A percentile compares a stretch with the other conserved stretches of the same genome.
Conservation (phyloP, 345 rosid genomes). For the Raphanus raphanistrum region DNA sequence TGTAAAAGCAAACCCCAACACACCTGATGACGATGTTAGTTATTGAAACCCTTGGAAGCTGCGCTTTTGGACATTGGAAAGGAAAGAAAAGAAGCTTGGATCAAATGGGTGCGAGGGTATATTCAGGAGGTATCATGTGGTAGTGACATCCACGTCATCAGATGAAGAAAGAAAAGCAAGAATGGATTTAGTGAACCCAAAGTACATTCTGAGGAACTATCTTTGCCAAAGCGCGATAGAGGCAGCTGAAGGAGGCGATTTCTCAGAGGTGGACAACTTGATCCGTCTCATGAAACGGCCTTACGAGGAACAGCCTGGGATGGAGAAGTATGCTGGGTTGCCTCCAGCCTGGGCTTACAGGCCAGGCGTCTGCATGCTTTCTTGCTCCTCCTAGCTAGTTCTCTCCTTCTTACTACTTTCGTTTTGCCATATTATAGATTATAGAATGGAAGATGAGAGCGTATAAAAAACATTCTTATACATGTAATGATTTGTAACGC, state of each 20-base stretch:
- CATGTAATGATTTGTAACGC: slow-evolving; percentile 24
- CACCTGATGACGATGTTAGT: slow-evolving; percentile 52
- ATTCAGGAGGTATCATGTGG: slow-evolving; percentile 74
- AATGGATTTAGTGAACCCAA: slow-evolving; percentile 91
- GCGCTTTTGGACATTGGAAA: slow-evolving; percentile 89
- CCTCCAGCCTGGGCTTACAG: slow-evolving; percentile 99
- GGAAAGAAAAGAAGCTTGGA: slow-evolving; percentile 97
- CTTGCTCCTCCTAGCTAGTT: slow-evolving; percentile 85
- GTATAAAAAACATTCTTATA: slow-evolving; percentile 1
- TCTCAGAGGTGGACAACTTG: slow-evolving; percentile 70
- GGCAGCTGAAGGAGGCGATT: slow-evolving; percentile 87
- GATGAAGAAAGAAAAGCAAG: slow-evolving; percentile 78
- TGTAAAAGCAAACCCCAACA: slow-evolving; percentile 65
- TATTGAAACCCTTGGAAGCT: slow-evolving; percentile 77
- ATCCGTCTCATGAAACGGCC: slow-evolving; percentile 78
- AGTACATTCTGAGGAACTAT: slow-evolving; percentile 83
- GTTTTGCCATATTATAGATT: slow-evolving; percentile 25
- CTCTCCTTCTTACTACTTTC: slow-evolving; percentile 3
- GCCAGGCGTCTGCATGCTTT: slow-evolving; percentile 97
- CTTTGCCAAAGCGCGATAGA: slow-evolving; percentile 93
- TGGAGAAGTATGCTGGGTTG: slow-evolving; percentile 92
- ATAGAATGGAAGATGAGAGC: slow-evolving; percentile 14
- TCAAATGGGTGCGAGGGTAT: slow-evolving; percentile 77
- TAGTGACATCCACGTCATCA: slow-evolving; percentile 46
- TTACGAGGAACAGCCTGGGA: slow-evolving; percentile 85